Evolutionary conservation across 2,329 filamentous ascomycete species (phyloP).

Genomic region (Periconia sp.): DNA sequence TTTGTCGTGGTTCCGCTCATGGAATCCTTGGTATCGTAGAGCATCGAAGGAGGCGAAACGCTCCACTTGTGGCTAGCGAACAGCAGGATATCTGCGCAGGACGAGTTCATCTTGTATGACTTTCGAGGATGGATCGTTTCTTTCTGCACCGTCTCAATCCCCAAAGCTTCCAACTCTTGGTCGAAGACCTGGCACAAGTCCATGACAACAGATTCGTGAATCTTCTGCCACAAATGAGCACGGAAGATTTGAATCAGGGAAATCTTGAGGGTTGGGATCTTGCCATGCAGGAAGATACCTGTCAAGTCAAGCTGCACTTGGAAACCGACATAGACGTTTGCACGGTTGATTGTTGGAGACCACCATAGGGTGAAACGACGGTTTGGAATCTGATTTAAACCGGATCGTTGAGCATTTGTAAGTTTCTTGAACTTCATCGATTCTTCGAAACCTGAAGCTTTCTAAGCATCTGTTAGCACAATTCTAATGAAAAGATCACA

Average conservation of each 20-base stretch:
- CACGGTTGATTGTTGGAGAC: constrained; percentile 88
- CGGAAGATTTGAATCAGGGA: constrained; percentile 99
- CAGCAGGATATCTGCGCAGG: constrained; percentile 93
- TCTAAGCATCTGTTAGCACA: constrained; percentile 4
- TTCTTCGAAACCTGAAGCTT: constrained; percentile 42
- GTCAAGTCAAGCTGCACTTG: constrained; percentile 97
- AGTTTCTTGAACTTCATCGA: constrained; percentile 99
- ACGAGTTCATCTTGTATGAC: constrained; percentile 99
- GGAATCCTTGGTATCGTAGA: constrained; percentile 95
- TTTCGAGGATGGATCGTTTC: constrained; percentile 99
- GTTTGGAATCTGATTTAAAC: constrained; percentile 98
- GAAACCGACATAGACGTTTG: constrained; percentile 99
- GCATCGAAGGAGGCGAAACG: constrained; percentile 86
- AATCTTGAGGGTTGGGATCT: constrained; percentile 97
- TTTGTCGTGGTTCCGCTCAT: constrained; percentile 95
- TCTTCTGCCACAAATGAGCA: constrained; percentile 99
- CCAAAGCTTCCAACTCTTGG: constrained; percentile 92
- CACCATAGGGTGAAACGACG: constrained; percentile 99
- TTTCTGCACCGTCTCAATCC: constrained; percentile 97
- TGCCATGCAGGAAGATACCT: constrained; percentile 98
- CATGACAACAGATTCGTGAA: constrained; percentile 98
- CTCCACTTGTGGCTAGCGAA: constrained; percentile 99
- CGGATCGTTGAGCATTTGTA: constrained; percentile 94
- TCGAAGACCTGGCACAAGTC: constrained; percentile 98
- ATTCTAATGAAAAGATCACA: too few species aligned